phyloP scores from a whole-genome alignment of 2,329 filamentous ascomycete species.

The Curvularia spicifera region DNA sequence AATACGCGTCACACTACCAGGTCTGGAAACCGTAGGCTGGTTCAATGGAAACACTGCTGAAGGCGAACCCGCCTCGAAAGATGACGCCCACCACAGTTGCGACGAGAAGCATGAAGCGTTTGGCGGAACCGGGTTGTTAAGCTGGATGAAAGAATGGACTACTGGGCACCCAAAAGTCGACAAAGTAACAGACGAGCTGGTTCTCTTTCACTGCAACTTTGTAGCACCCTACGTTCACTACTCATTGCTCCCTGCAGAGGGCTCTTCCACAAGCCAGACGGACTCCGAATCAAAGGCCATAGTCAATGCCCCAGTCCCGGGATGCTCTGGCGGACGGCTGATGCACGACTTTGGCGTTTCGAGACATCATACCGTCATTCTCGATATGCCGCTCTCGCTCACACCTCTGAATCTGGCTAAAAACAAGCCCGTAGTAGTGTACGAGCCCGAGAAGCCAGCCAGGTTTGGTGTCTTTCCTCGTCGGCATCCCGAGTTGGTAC shows the following conservation, averaged over 20 bases:
- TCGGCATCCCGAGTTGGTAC: conserved; percentile 61
- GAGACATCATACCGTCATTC: conserved; percentile 66
- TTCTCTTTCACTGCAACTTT: conserved; percentile 72
- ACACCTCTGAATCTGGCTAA: conserved; percentile 67
- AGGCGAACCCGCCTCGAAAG: conserved; percentile 50
- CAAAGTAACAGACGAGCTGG: conserved; percentile 66
- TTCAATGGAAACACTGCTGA: conserved; percentile 67
- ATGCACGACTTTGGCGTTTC: conserved; percentile 80
- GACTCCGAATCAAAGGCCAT: conserved; percentile 20
- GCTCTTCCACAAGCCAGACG: conserved; percentile 15
- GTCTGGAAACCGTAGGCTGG: conserved; percentile 73
- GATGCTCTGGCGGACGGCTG: conserved; percentile 69
- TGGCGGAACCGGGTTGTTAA: conserved; percentile 62
- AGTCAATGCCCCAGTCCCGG: conserved; percentile 65
- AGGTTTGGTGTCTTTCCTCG: conserved; percentile 73
- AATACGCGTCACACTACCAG: conserved; percentile 68
- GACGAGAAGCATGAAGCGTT: conserved; percentile 45
- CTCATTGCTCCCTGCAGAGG: conserved; percentile 59
- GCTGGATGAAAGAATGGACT: conserved; percentile 73
- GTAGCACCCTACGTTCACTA: conserved; percentile 71
- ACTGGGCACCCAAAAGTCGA: conserved; percentile 74
- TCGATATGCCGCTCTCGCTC: conserved; percentile 71
- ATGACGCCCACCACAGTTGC: conserved; percentile 25
- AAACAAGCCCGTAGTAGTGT: conserved; percentile 64
- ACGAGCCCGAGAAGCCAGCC: conserved; percentile 63